Percentiles rank a stretch among this genome's conserved stretches.
Conservation (phyloP, 177 flowering plant species). For the Vitis hybrid region DNA sequence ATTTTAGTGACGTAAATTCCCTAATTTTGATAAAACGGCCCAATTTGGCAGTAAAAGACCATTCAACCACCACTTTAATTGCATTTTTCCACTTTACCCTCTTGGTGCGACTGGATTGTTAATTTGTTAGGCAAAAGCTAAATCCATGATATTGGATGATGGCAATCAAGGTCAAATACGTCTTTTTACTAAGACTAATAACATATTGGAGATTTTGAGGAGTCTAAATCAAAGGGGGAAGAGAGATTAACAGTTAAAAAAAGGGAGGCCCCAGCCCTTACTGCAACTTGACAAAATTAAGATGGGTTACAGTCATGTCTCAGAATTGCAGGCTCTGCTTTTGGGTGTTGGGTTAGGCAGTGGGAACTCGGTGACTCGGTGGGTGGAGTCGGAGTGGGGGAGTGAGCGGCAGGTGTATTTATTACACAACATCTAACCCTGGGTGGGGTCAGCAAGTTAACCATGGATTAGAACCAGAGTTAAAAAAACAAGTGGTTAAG, state of each 20-base stretch:
- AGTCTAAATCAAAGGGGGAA: not conserved
- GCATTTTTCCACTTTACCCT: too few species aligned
- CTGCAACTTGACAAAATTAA: conserved; percentile 24
- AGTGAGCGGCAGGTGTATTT: not conserved
- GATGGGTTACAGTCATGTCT: conserved; percentile 21
- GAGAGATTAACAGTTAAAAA: not conserved
- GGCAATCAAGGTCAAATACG: too few species aligned
- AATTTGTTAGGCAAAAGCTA: too few species aligned
- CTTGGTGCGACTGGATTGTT: too few species aligned
- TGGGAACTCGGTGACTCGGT: too few species aligned
- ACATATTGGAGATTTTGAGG: too few species aligned
- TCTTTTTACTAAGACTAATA: too few species aligned
- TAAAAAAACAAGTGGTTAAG: conserved; percentile 41
- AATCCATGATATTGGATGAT: too few species aligned
- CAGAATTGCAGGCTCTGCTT: conserved; percentile 8
- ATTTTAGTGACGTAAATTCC: conserved; percentile 1
- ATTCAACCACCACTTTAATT: not conserved
- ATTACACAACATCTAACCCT: conserved; percentile 32
- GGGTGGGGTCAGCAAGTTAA: conserved; percentile 37
- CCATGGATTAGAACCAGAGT: conserved; percentile 43
- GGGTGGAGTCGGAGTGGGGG: not conserved
- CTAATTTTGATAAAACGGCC: not conserved
- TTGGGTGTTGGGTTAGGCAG: not conserved
- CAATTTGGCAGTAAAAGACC: not conserved
- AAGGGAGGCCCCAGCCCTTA: conserved; percentile 13